Base-by-base conservation (phyloP, 805 yeast species). In the Blastobotrys muscicola region DNA sequence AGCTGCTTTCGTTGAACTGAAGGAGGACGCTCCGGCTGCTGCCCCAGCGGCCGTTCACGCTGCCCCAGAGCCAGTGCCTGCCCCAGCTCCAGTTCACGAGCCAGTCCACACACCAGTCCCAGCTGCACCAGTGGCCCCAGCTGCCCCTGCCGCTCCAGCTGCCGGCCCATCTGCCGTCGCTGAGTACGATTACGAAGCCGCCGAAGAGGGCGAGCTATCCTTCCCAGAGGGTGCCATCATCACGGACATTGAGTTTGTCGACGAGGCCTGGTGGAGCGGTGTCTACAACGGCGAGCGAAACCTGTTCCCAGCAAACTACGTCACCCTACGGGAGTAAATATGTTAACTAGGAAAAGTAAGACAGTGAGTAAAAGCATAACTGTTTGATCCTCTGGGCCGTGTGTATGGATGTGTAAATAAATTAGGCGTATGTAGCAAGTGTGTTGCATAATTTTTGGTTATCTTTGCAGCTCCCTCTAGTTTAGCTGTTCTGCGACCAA, bases 241-340 rank as follows among this genome's bases (percentile, higher is more conserved):
- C 49, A 68, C 77, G 13, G 83, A 86, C 47, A 82, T 92, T 49
- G 94, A 87, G 54, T 83, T 85, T 61, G 82, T 85, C 12, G 95
- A 87, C 55, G 95, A 85, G 38, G 95, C 85, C 60, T 92, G 98
- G 98, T 92, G 97, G 97, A 71, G 82, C 43, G 98, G 98, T 41
- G 78, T 76, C 49, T 71, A 80, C 53, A 66, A 78, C 29, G 96
- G 95, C 37, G 82, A 78, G 52, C 72, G 75, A 52, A 92, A 92
- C 45, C 69, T 90, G 44, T 89, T 90, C 78, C 98, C 98, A 42
- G 78, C 95, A 35, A 87, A 85, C 65, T 86, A 84, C 59, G 97
- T 92, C 10, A 45, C 50, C 13, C 51, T 62, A 9, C 45, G 41
- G 38, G 47, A 49, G 38, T 49, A 44, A 37, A 11, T 29, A 30